phyloP scores from a whole-genome alignment of 2,329 filamentous ascomycete genomes.

The Atkinsonella texensis region DNA sequence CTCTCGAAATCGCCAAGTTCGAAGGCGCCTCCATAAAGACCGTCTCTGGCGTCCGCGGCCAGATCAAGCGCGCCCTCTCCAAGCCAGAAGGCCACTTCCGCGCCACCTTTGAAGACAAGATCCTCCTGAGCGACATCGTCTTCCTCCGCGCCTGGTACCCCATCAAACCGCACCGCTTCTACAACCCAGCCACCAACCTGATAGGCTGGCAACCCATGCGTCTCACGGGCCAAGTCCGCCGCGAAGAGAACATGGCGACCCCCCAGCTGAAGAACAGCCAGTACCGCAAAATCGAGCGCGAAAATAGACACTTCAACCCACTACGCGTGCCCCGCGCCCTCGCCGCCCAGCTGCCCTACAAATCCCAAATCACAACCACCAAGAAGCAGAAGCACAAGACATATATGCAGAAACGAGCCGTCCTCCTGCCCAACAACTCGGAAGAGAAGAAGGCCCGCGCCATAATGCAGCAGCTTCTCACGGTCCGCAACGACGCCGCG shows the following conservation, averaged over 20 bases:
- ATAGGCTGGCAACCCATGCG: conserved; percentile 92
- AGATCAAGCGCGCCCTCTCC: conserved; percentile 89
- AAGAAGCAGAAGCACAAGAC: conserved; percentile 69
- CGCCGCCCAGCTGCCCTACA: conserved; percentile 79
- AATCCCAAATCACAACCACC: conserved; percentile 76
- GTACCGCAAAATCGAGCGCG: conserved; percentile 60
- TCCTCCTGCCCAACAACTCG: conserved; percentile 63
- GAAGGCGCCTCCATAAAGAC: conserved; percentile 94
- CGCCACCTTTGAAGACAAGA: conserved; percentile 97
- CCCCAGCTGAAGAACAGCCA: conserved; percentile 74
- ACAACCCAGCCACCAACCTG: conserved; percentile 91
- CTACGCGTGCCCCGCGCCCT: conserved; percentile 67
- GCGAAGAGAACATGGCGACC: conserved; percentile 60
- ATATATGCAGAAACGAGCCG: conserved; percentile 90
- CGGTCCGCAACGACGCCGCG: conserved; percentile 79
- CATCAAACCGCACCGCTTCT: conserved; percentile 88
- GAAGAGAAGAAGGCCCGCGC: conserved; percentile 85
- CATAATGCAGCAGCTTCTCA: conserved; percentile 86
- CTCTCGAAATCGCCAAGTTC: conserved; percentile 94
- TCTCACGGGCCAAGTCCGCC: conserved; percentile 81
- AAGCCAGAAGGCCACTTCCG: conserved; percentile 94
- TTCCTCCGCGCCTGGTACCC: conserved; percentile 97
- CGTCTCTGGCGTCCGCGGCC: conserved; percentile 86
- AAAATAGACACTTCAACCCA: conserved; percentile 65
- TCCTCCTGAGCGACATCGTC: conserved; percentile 90